A percentile compares a stretch with the other conserved stretches of the same genome.
Conservation (phyloP, 805 yeast genomes). For the Cyberlindnera galapagoensis region DNA sequence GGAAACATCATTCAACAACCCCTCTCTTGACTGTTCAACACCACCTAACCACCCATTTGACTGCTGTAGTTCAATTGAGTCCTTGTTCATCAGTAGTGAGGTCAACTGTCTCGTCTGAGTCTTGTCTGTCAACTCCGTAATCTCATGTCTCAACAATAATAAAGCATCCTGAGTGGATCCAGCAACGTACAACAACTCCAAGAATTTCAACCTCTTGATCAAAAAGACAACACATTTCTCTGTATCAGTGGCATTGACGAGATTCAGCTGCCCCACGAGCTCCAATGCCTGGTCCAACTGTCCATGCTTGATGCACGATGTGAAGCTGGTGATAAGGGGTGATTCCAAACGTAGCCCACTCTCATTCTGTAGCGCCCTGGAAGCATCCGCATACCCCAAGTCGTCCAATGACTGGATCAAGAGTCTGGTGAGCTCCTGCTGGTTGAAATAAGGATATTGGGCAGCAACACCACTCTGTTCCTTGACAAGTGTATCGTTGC, state of each 20-base stretch:
- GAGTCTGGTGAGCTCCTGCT: slow-evolving; percentile 38
- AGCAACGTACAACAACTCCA: slow-evolving; percentile 33
- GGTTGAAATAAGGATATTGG: slow-evolving; percentile 20
- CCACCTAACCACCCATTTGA: slow-evolving; percentile 27
- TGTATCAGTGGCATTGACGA: slow-evolving; percentile 12
- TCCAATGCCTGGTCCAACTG: slow-evolving; percentile 33
- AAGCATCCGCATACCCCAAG: slow-evolving; percentile 38
- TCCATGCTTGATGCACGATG: slow-evolving; percentile 34
- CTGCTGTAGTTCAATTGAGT: slow-evolving; percentile 17
- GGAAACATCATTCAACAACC: slow-evolving; percentile 37
- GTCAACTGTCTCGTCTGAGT: slow-evolving; percentile 24
- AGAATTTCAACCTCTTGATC: slow-evolving; percentile 33
- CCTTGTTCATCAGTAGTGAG: slow-evolving; percentile 24
- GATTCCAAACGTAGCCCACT: slow-evolving; percentile 36
- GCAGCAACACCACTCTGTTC: too few relatives aligned
- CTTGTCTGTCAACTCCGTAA: slow-evolving; percentile 24
- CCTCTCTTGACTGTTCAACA: slow-evolving; percentile 30
- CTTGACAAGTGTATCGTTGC: too few relatives aligned
- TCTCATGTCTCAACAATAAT: slow-evolving; percentile 30
- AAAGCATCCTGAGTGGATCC: slow-evolving; percentile 30
- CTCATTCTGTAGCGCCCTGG: slow-evolving; percentile 34
- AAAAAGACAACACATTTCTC: slow-evolving; percentile 24
- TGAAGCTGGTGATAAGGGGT: slow-evolving; percentile 33
- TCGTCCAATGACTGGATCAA: slow-evolving; percentile 45
- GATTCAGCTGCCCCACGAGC: slow-evolving; percentile 20